Base-by-base conservation (phyloP, 495 filamentous ascomycete species). In the Amphirosellinia nigrospora region DNA sequence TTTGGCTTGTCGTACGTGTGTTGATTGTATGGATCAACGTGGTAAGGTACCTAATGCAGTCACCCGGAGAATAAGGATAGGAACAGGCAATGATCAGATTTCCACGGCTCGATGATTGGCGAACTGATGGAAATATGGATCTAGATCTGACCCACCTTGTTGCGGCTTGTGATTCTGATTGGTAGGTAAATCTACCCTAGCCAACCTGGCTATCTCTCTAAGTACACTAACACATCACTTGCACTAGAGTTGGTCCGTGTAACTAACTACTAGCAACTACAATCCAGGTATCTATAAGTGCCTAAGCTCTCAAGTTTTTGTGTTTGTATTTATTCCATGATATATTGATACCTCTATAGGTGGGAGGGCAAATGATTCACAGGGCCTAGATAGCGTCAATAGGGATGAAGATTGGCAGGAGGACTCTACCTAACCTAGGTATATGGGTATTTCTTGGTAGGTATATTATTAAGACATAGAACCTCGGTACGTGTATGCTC, bases 1-100 rank as follows among this genome's bases (percentile, higher is more conserved):
- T 59, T 52, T 28, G 15, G 23, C 9, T 28, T 3, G 2, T 23
- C 3, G 16, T 52, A 36, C 38, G 43, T 50, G 28, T 13, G 62
- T 23, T 38, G 3, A 38, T 50, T 52, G 13, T 41, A 55, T 34
- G 64, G 64, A 66, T 66, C 62, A 65, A 65, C 62, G 73, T 76
- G 28, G 68, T 43, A 69, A n/a, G n/a, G n/a, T n/a, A n/a, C n/a
- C n/a, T n/a, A n/a, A n/a, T 53, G 50, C 50, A 53, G 26, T 53
- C 50, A 53, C 13, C 21, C 26, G 50, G 50, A 28, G 43, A 43
- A 23, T 36, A 15, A 19, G 28, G 48, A 66, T 30, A 66, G 64
- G 64, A 66, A 55, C 48, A 66, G 64, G 64, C 48, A 64, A 36
- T 36, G 53, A 56, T 66, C 34, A 45, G 41, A 46, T 48, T 52